These are phyloP conservation scores for Bremia lactucae DNA, from an alignment of 352 stramenopile genomes.

Conservation along the genomic window DNA sequence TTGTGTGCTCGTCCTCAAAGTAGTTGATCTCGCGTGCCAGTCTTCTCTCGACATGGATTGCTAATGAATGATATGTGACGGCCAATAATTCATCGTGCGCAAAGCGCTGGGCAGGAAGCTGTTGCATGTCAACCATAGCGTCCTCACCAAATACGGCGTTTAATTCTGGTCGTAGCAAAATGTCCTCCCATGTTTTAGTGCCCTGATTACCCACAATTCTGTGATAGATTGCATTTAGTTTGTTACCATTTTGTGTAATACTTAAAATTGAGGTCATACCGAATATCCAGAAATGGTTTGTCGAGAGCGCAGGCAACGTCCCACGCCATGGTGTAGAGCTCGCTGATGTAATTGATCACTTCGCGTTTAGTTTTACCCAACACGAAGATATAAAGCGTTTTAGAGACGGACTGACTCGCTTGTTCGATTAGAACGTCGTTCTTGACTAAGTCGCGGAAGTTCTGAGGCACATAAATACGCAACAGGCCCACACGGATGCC, in stretches of 20 bases:
- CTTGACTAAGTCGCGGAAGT: slow-evolving; percentile 49
- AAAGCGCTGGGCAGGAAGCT: slow-evolving; percentile 57
- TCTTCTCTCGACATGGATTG: slow-evolving; percentile 35
- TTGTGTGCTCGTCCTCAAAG: slow-evolving; percentile 60
- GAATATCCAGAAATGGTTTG: slow-evolving; percentile 58
- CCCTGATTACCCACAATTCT: slow-evolving; percentile 34
- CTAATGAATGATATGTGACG: slow-evolving; percentile 56
- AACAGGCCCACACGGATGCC: slow-evolving; percentile 39
- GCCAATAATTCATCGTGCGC: slow-evolving; percentile 37
- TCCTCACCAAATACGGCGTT: slow-evolving; percentile 60
- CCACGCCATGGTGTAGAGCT: slow-evolving; percentile 68
- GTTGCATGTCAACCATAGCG: slow-evolving; percentile 43
- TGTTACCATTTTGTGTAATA: no score
- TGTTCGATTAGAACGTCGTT: slow-evolving; percentile 75
- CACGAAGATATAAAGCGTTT: slow-evolving; percentile 55
- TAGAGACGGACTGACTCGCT: slow-evolving; percentile 28
- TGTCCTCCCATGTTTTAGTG: slow-evolving; percentile 43
- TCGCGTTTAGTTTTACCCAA: slow-evolving; percentile 41
- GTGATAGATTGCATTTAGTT: not conserved
- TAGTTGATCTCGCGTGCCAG: slow-evolving; percentile 48
- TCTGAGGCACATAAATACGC: slow-evolving; percentile 43
- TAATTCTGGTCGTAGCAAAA: slow-evolving; percentile 52
- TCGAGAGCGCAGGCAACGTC: slow-evolving; percentile 41
- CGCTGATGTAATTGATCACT: slow-evolving; percentile 65
- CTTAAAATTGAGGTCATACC: no score